A percentile compares a stretch with the other conserved stretches of the same genome.
These are phyloP conservation scores for Liquidambar formosana DNA, from an alignment of 164 flowering plant genomes.

Conservation along the genomic window DNA sequence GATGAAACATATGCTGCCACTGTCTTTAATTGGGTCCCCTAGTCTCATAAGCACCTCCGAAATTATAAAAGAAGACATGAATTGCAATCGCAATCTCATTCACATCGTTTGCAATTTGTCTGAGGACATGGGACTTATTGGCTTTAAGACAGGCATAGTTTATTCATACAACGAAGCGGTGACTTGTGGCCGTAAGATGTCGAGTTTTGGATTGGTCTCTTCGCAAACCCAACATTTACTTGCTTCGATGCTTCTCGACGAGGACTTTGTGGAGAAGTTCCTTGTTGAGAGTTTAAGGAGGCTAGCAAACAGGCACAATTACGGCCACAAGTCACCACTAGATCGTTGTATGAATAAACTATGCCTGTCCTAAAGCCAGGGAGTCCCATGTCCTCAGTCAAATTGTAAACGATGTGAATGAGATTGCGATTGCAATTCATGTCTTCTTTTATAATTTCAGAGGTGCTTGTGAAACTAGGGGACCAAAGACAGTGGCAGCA, in stretches of 20 bases:
- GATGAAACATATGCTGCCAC: slow-evolving; percentile 56
- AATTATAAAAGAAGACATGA: slow-evolving; percentile 17
- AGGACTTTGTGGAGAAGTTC: slow-evolving; percentile 30
- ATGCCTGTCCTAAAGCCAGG: slow-evolving; percentile 57
- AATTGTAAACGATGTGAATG: slow-evolving; percentile 44
- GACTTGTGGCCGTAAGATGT: slow-evolving; percentile 43
- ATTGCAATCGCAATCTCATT: slow-evolving; percentile 30
- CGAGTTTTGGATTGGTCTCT: slow-evolving; percentile 53
- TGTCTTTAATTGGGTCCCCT: slow-evolving; percentile 27
- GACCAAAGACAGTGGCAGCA: slow-evolving; percentile 40
- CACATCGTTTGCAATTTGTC: slow-evolving; percentile 51
- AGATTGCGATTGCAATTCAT: slow-evolving; percentile 23
- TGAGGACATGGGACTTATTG: slow-evolving; percentile 60
- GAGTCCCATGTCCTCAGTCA: slow-evolving; percentile 60
- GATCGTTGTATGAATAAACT: slow-evolving; percentile 47
- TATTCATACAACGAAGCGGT: slow-evolving; percentile 51
- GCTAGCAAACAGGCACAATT: slow-evolving; percentile 27
- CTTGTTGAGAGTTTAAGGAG: slow-evolving; percentile 30
- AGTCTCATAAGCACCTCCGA: slow-evolving; percentile 37
- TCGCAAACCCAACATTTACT: slow-evolving; percentile 46
- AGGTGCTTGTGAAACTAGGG: slow-evolving; percentile 28
- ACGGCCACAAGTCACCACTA: slow-evolving; percentile 32
- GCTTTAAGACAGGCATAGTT: slow-evolving; percentile 48
- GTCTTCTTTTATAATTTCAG: slow-evolving; percentile 33
- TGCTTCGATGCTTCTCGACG: slow-evolving; percentile 42